These are phyloP conservation scores for Ogataea pilisensis DNA, from an alignment of 805 yeast genomes.

Conservation along the genomic window DNA sequence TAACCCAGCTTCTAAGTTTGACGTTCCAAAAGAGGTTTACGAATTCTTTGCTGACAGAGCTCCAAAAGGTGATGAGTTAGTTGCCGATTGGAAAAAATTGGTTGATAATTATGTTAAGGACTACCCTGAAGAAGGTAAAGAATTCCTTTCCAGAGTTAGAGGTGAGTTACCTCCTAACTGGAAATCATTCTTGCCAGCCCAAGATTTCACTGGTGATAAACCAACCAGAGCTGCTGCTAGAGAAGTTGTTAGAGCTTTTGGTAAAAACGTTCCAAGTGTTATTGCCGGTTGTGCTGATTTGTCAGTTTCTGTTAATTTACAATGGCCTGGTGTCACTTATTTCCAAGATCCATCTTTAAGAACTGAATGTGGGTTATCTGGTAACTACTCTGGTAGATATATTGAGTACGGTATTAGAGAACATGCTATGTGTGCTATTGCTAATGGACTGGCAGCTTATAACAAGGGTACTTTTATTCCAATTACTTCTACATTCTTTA, in stretches of 20 bases:
- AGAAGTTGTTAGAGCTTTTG: conserved; percentile 60
- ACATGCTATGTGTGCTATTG: conserved; percentile 98
- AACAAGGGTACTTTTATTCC: conserved; percentile 84
- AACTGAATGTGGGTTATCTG: conserved; percentile 46
- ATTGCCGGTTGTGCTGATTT: conserved; percentile 98
- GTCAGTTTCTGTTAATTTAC: conserved; percentile 86
- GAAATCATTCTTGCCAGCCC: conserved; percentile 75
- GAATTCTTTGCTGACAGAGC: conserved; percentile 59
- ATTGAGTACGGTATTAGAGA: conserved; percentile 98
- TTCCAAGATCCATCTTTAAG: conserved; percentile 80
- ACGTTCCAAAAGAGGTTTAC: conserved; percentile 78
- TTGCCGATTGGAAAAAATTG: conserved; percentile 69
- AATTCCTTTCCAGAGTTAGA: conserved; percentile 68
- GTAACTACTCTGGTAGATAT: conserved; percentile 88
- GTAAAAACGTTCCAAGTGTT: conserved; percentile 57
- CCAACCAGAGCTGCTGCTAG: conserved; percentile 96
- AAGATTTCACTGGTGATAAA: conserved; percentile 78
- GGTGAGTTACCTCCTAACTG: conserved; percentile 82
- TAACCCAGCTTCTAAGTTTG: conserved; percentile 78
- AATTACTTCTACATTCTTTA: conserved; percentile 57
- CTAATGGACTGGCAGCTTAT: conserved; percentile 94
- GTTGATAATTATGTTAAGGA: conserved; percentile 57
- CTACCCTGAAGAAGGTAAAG: conserved; percentile 77
- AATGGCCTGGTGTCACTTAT: conserved; percentile 79
- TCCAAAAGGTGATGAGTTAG: conserved; percentile 58